A percentile compares a stretch with the other conserved stretches of the same genome.
phyloP scores from a whole-genome alignment of 371 early-diverging fungal genomes.

The Mycotypha africana region DNA sequence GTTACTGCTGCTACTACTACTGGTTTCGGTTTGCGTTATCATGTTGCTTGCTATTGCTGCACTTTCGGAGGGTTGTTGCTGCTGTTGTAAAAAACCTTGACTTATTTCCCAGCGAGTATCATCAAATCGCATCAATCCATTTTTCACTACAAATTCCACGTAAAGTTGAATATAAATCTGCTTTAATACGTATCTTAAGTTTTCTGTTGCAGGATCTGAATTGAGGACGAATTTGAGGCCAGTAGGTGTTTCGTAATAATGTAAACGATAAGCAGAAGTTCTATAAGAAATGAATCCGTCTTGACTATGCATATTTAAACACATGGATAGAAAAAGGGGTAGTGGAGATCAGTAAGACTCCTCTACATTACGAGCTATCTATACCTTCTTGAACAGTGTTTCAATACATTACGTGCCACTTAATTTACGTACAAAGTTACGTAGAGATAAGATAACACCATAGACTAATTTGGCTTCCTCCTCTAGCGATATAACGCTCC shows the following conservation, averaged over 20 bases:
- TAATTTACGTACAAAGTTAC: conserved; percentile 84
- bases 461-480: conserved; percentile 94
- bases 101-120: conserved; percentile 51
- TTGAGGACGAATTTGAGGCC: conserved; percentile 85
- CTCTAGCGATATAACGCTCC: conserved; percentile 64
- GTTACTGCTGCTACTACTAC: background rate
- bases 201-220: conserved; percentile 71
- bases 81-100: conserved; percentile 25
- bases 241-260: conserved; percentile 85
- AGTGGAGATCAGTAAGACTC: background rate
- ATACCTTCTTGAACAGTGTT: no score
- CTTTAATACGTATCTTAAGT: conserved; percentile 64
- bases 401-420: conserved; percentile 36
- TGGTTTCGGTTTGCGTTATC: conserved; percentile 5
- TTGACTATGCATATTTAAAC: conserved; percentile 36
- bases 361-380: background rate
- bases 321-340: background rate
- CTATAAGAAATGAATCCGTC: conserved; percentile 76
- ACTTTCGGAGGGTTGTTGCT: conserved; percentile 1
- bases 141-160: conserved; percentile 88
- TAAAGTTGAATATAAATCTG: conserved; percentile 83
- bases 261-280: conserved; percentile 82
- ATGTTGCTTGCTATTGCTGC: conserved; percentile 3
- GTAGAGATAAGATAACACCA: conserved; percentile 83
- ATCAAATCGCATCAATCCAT: conserved; percentile 60